phyloP scores from a whole-genome alignment of 495 filamentous ascomycete genomes.

The Tuber microsphaerosporum region DNA sequence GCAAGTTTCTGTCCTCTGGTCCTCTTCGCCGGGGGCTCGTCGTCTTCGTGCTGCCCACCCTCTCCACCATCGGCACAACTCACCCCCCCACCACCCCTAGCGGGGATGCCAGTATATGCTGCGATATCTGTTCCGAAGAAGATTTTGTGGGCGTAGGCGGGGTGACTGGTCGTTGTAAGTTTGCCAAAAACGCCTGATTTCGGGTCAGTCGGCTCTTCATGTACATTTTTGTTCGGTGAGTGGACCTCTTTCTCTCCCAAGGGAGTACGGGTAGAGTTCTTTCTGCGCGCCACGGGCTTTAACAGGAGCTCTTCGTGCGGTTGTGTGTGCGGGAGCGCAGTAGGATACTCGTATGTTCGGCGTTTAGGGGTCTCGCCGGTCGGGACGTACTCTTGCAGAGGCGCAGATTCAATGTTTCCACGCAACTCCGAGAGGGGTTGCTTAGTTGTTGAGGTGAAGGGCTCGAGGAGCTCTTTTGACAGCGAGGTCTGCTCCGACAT shows the following conservation, averaged over 20 bases:
- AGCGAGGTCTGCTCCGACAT: constrained; percentile 51
- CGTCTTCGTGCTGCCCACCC: constrained; percentile 16
- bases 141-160: constrained; percentile 18
- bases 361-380: constrained; percentile 85
- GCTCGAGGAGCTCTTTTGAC: constrained; percentile 52
- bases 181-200: background rate
- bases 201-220: constrained; percentile 10
- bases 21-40: constrained; percentile 26
- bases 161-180: constrained; percentile 9
- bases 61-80: background rate
- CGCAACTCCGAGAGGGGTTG: constrained; percentile 65
- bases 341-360: constrained; percentile 65
- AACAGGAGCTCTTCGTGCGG: constrained; percentile 61
- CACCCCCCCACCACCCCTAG: constrained; percentile 14
- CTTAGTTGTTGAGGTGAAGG: constrained; percentile 55
- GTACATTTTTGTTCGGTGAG: constrained; percentile 29
- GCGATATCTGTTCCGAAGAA: constrained; percentile 30
- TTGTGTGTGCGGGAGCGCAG: constrained; percentile 66
- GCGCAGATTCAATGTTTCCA: constrained; percentile 52
- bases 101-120: constrained; percentile 6
- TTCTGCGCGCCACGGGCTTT: constrained; percentile 32
- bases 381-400: constrained; percentile 66
- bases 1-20: constrained; percentile 30
- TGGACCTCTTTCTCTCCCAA: constrained; percentile 38
- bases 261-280: constrained; percentile 17